Conservation (phyloP, 192 early-diverging fungal genomes). For the Endogone sp. region DNA sequence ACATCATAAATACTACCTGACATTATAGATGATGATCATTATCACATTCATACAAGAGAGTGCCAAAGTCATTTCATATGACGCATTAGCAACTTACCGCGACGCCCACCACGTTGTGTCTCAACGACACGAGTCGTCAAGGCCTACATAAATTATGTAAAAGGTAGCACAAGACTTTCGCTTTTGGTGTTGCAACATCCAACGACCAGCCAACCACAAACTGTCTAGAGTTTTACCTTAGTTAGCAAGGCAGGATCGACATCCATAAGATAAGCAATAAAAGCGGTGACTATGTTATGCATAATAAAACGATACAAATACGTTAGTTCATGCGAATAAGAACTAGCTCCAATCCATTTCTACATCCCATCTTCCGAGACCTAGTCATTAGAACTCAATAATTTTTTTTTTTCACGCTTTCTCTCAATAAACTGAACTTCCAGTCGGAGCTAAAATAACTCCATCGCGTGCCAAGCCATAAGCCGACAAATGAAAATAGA, state of each 20-base stretch:
- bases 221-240: constrained; percentile 37
- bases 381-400: no score
- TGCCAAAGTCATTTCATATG: neutral
- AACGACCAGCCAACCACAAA: no score
- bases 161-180: neutral
- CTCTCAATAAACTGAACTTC: no score
- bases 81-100: constrained; percentile 37
- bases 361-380: no score
- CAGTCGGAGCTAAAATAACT: no score
- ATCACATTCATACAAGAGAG: neutral
- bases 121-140: constrained; percentile 70
- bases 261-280: constrained; percentile 73
- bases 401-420: no score
- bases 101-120: constrained; percentile 69
- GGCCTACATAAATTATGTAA: constrained; percentile 20
- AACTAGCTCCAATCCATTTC: no score
- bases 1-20: constrained; percentile 70
- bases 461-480: neutral
- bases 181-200: constrained; percentile 1
- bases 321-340: neutral
- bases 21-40: neutral
- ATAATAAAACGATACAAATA: neutral
- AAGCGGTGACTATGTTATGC: constrained; percentile 50
- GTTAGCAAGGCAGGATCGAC: constrained; percentile 52
- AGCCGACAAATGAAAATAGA: neutral